Percentiles rank a stretch among this genome's conserved stretches.
phyloP scores from a whole-genome alignment of 192 early-diverging fungal genomes.

The Paraglomus occultum region DNA sequence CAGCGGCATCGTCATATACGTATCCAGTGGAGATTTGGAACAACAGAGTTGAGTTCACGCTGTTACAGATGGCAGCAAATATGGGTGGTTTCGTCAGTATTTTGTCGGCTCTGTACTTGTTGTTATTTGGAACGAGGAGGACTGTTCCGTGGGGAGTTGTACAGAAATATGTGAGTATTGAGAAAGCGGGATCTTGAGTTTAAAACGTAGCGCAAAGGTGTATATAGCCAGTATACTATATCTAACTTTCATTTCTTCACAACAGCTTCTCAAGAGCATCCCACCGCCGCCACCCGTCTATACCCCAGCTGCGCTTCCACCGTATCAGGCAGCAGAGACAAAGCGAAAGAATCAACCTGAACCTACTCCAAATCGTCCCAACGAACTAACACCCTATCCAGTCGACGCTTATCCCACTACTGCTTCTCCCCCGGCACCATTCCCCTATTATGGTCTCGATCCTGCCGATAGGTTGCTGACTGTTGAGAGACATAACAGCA shows the following conservation, averaged over 20 bases:
- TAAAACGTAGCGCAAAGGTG: neutral
- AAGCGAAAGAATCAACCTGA: neutral
- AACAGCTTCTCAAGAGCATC: conserved; percentile 10
- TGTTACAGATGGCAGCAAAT: conserved; percentile 21
- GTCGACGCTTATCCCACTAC: too few species aligned
- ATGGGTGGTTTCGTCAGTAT: conserved; percentile 29
- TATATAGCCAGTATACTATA: too few species aligned
- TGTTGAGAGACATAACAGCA: too few species aligned
- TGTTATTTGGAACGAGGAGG: conserved; percentile 12
- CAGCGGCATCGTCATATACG: neutral
- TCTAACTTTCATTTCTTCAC: neutral
- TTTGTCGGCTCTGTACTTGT: conserved; percentile 17
- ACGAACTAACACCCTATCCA: neutral
- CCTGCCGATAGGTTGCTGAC: too few species aligned
- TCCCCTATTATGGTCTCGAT: too few species aligned
- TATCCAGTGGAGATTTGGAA: conserved; percentile 12
- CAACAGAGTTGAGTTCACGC: conserved; percentile 5
- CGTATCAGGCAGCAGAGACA: neutral
- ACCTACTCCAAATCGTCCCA: neutral
- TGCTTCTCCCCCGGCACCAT: too few species aligned
- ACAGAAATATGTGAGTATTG: conserved; percentile 11
- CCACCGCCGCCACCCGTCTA: conserved; percentile 11
- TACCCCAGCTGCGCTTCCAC: neutral
- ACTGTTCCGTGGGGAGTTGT: conserved; percentile 28
- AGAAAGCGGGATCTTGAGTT: neutral